Percentiles rank a stretch among this genome's conserved stretches.
Conservation (phyloP, 1,139 yeast genomes). For the Meyerozyma sp. region DNA sequence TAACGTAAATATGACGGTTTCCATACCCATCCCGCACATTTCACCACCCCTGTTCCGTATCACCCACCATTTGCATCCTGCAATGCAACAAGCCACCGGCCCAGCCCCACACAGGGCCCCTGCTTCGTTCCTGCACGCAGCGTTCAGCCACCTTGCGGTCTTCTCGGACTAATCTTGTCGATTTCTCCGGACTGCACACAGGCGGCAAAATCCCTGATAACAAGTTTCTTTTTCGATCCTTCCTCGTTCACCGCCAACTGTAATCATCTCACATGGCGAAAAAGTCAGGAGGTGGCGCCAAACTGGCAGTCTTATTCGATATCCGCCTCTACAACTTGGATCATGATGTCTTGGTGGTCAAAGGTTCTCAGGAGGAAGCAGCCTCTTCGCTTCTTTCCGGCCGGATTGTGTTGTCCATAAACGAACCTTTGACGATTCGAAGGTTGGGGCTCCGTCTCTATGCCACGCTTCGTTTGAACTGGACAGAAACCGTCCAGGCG, state of each 20-base stretch:
- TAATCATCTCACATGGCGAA: background rate
- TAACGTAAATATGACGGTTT: no score
- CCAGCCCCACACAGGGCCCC: no score
- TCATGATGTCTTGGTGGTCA: slow-evolving; percentile 73
- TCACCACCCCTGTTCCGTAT: background rate
- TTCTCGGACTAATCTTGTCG: background rate
- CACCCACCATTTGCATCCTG: background rate
- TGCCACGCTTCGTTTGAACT: slow-evolving; percentile 57
- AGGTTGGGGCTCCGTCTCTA: slow-evolving; percentile 57
- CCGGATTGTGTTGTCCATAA: slow-evolving; percentile 66
- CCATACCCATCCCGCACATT: no score
- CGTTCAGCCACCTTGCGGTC: background rate
- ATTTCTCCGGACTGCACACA: background rate
- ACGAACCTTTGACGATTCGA: slow-evolving; percentile 70
- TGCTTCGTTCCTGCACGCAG: no score
- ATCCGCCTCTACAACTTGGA: slow-evolving; percentile 62
- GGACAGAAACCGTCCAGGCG: slow-evolving; percentile 48
- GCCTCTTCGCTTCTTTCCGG: slow-evolving; percentile 74
- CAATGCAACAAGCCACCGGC: background rate
- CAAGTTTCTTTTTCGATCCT: background rate
- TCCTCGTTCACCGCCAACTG: background rate
- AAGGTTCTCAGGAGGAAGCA: slow-evolving; percentile 76
- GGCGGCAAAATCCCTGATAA: background rate
- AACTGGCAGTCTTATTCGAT: slow-evolving; percentile 47
- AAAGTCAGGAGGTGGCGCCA: slow-evolving; percentile 3